Base-by-base conservation (phyloP, 2,329 filamentous ascomycete species). In the Diaporthe ilicicola region DNA sequence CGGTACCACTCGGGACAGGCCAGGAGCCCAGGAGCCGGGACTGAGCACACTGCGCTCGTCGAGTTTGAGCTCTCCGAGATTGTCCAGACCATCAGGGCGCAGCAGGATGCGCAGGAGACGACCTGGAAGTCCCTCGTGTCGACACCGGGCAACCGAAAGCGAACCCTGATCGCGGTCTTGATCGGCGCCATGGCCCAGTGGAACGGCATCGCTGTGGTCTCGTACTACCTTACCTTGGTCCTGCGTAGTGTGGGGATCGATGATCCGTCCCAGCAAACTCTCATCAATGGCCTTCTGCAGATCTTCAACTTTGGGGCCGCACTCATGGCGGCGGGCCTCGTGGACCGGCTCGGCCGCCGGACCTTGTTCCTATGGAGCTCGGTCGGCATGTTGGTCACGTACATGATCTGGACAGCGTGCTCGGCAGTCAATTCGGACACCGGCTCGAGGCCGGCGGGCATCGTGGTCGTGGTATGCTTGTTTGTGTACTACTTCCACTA, bases 1-100 rank as follows among this genome's bases (percentile, higher is more conserved):
- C 82, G 86, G 68, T 84, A 83, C 70, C 88, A 89, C 72, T 85
- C 83, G 22, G 82, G 84, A 9, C n/a, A 29, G 19, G 44, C 32
- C 13, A n/a, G n/a, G n/a, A n/a, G 12, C 27, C 37, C n/a, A n/a
- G n/a, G n/a, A n/a, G 46, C 22, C 6, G 27, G 15, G 1, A 19
- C 32, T 10, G 34, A 27, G 15, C 73, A 42, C 34, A 67, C 65
- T 10, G 74, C 80, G 6, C 81, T 81, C 54, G 86, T 86, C n/a
- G 81, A 82, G 73, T 83, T 83, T 73, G 86, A 86, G 75, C 84
- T 80, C 73, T 80, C 78, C 13, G 85, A 84, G 77, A 88, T 85
- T 76, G 82, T 82, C 73, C 82, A 82, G 70, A 84, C 84, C 4
- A 80, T 87, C 27, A 76, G 78, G 44, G 70, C 84, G 19, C 85